Evolutionary conservation across 805 yeast genomes (phyloP).

Genomic region (Sugiyamaella marilandica): DNA sequence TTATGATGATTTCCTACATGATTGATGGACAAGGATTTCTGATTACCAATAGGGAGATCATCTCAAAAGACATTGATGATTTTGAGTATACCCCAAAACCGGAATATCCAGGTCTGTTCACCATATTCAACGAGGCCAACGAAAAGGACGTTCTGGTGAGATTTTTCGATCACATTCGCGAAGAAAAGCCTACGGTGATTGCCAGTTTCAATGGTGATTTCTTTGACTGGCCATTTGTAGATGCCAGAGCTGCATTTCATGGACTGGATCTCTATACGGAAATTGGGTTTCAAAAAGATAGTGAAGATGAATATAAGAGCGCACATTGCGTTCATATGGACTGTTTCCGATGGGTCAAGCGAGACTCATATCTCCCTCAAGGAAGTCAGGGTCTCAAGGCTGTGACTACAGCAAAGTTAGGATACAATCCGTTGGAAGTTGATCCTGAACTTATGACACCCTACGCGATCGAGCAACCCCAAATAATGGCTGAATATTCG

Average conservation of each 20-base stretch:
- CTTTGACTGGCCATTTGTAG: conserved; percentile 99
- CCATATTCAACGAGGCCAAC: conserved; percentile 83
- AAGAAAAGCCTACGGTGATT: conserved; percentile 89
- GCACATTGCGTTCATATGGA: conserved; percentile 95
- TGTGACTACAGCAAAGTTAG: conserved; percentile 91
- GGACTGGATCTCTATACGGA: conserved; percentile 86
- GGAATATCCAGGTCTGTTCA: conserved; percentile 85
- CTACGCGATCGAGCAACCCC: conserved; percentile 92
- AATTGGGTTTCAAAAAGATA: conserved; percentile 87
- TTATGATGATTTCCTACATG: conserved; percentile 99
- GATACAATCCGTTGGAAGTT: conserved; percentile 92
- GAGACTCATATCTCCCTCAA: conserved; percentile 96
- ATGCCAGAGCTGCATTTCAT: conserved; percentile 76
- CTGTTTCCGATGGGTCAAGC: conserved; percentile 94
- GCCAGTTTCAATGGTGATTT: conserved; percentile 98
- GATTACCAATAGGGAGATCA: conserved; percentile 91
- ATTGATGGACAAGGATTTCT: conserved; percentile 95
- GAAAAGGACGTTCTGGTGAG: conserved; percentile 69
- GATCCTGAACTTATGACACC: conserved; percentile 99
- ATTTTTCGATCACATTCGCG: conserved; percentile 88
- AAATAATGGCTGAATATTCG: conserved; percentile 87
- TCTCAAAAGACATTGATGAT: conserved; percentile 91
- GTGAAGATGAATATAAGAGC: conserved; percentile 89
- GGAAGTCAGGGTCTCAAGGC: conserved; percentile 98
- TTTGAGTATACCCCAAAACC: conserved; percentile 97